Evolutionary conservation across 2,329 filamentous ascomycete species (phyloP).

Genomic region (Cyphellophora europaea): DNA sequence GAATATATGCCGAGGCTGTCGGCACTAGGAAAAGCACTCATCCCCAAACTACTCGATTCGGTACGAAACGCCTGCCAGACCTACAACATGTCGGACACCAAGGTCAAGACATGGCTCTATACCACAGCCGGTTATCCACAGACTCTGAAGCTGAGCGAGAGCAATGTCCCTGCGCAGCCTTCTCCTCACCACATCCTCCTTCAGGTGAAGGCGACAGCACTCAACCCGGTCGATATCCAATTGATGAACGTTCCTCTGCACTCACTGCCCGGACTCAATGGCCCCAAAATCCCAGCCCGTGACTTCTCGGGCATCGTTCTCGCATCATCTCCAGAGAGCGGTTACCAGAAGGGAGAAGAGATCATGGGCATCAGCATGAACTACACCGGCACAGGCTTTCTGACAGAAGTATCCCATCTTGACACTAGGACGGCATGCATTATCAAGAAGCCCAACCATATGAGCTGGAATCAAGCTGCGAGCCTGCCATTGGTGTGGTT

Average conservation of each 20-base stretch:
- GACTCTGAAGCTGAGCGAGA: slow-evolving; percentile 8
- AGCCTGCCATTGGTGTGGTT: slow-evolving; percentile 13
- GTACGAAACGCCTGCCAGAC: too few relatives aligned
- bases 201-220: slow-evolving; percentile 7
- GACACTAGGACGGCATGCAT: slow-evolving; percentile 8
- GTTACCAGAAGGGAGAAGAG: slow-evolving; percentile 10
- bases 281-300: slow-evolving; percentile 8
- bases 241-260: slow-evolving; percentile 13
- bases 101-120: slow-evolving; percentile 11
- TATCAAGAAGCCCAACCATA: slow-evolving; percentile 9
- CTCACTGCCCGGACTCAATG: slow-evolving; percentile 8
- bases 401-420: slow-evolving; percentile 10
- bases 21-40: too few relatives aligned
- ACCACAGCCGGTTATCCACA: slow-evolving; percentile 9
- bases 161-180: slow-evolving; percentile 6
- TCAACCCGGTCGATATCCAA: slow-evolving; percentile 15
- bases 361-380: slow-evolving; percentile 8
- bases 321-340: slow-evolving; percentile 6
- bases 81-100: slow-evolving; percentile 1
- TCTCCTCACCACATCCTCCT: slow-evolving; percentile 8
- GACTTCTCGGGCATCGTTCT: slow-evolving; percentile 12
- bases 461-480: slow-evolving; percentile 9
- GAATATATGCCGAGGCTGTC: too few relatives aligned
- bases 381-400: slow-evolving; percentile 7
- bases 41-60: too few relatives aligned